Conservation (phyloP, 306 rosid species). For the Lablab purpureus region DNA sequence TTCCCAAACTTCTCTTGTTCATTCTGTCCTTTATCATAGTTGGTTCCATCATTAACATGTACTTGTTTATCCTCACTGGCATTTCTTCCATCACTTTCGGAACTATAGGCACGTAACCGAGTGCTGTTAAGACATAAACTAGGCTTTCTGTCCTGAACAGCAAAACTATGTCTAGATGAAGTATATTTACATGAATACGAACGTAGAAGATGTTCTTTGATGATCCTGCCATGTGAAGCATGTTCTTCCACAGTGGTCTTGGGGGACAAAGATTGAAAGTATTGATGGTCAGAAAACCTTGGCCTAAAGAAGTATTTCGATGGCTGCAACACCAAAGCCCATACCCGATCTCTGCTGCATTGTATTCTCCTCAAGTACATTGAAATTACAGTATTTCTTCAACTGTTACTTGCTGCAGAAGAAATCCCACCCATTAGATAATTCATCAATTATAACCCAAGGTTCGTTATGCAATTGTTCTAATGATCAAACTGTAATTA, state of each 20-base stretch:
- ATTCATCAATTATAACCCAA: conserved; percentile 3
- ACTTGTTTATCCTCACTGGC: conserved; percentile 76
- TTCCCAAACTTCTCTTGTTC: conserved; percentile 56
- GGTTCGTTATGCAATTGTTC: conserved; percentile 28
- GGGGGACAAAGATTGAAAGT: conserved; percentile 52
- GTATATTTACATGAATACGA: conserved; percentile 46
- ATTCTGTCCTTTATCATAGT: conserved; percentile 56
- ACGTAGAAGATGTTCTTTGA: conserved; percentile 55
- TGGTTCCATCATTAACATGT: conserved; percentile 65
- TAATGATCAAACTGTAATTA: conserved; percentile 12
- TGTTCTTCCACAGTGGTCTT: conserved; percentile 47
- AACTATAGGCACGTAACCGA: conserved; percentile 70
- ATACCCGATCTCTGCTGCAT: conserved; percentile 70
- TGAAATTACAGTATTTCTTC: conserved; percentile 51
- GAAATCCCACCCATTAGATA: conserved; percentile 45
- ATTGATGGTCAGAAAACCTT: conserved; percentile 46
- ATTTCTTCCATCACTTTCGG: conserved; percentile 87
- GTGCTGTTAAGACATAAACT: conserved; percentile 50
- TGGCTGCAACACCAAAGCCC: conserved; percentile 67
- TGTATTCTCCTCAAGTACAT: conserved; percentile 84
- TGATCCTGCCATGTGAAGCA: conserved; percentile 51
- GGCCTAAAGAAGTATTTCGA: conserved; percentile 63
- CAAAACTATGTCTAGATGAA: conserved; percentile 49
- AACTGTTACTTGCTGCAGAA: conserved; percentile 52
- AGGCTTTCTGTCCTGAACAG: conserved; percentile 47